A percentile compares a stretch with the other conserved stretches of the same genome.
Evolutionary conservation across 2,329 filamentous ascomycete genomes (phyloP).

Genomic region (Cladosporium sp.): DNA sequence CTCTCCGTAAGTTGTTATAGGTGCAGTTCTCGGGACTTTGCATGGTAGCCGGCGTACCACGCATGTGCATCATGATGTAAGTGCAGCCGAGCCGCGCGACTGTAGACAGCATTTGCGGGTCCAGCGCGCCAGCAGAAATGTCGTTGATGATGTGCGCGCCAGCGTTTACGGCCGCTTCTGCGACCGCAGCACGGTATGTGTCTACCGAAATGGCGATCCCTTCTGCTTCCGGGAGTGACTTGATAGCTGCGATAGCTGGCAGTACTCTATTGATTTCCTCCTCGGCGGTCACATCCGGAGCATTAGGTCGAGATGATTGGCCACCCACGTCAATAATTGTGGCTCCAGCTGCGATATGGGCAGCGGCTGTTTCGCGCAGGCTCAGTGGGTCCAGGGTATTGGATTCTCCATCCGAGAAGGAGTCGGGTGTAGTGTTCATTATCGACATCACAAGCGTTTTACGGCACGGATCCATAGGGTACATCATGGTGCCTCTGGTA

Average conservation of each 20-base stretch:
- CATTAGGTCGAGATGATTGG: constrained; percentile 83
- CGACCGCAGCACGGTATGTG: constrained; percentile 86
- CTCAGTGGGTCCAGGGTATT: constrained; percentile 52
- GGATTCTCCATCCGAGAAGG: constrained; percentile 86
- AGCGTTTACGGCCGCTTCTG: constrained; percentile 69
- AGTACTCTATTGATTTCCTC: constrained; percentile 79
- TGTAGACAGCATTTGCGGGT: constrained; percentile 77
- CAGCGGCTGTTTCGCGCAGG: constrained; percentile 59
- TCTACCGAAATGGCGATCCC: constrained; percentile 81
- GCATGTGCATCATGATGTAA: constrained; percentile 90
- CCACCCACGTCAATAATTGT: constrained; percentile 90
- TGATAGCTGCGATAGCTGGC: constrained; percentile 74
- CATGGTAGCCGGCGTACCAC: constrained; percentile 84
- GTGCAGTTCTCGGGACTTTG: constrained; percentile 52
- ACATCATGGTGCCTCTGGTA: not conserved
- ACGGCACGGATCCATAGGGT: not conserved
- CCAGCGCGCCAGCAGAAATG: constrained; percentile 78
- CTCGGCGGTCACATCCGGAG: constrained; percentile 64
- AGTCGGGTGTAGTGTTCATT: constrained; percentile 91
- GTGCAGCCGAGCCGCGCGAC: constrained; percentile 76
- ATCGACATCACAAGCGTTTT: constrained; percentile 86
- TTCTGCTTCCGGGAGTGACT: constrained; percentile 61
- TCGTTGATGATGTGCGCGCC: constrained; percentile 96
- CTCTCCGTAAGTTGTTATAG: constrained; percentile 67
- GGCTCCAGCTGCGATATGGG: constrained; percentile 68